phyloP scores from a whole-genome alignment of 495 filamentous ascomycete species.

The Cercophora samala region DNA sequence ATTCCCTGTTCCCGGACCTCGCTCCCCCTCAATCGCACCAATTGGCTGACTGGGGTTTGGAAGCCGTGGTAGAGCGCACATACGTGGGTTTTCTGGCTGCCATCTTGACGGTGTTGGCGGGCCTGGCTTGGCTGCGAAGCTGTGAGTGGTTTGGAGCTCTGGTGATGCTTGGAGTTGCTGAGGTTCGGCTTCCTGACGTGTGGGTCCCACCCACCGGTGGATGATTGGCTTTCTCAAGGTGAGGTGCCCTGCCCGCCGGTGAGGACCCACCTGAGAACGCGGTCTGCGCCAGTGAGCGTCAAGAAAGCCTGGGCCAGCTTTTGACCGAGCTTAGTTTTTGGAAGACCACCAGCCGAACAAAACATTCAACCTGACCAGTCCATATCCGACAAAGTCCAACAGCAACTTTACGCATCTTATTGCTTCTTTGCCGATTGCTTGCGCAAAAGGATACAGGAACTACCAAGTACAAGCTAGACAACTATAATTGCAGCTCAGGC shows the following conservation, averaged over 20 bases:
- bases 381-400: conserved; percentile 6
- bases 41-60: conserved; percentile 17
- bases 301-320: not conserved
- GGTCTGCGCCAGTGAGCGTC: not conserved
- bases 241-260: conserved; percentile 4
- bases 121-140: conserved; percentile 26
- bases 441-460: not conserved
- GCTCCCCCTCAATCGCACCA: conserved; percentile 14
- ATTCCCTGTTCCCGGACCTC: conserved; percentile 21
- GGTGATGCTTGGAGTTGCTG: conserved; percentile 21
- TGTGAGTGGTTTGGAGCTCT: conserved; percentile 33
- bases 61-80: conserved; percentile 22
- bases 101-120: conserved; percentile 43
- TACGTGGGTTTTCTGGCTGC: conserved; percentile 49
- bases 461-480: not conserved
- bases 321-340: conserved; percentile 11
- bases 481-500: not conserved
- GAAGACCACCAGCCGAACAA: not conserved
- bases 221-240: conserved; percentile 27
- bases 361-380: not conserved
- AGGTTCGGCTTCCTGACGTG: conserved; percentile 30
- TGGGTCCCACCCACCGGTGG: conserved; percentile 16
- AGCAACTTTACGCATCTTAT: not conserved
- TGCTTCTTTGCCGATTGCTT: not conserved
- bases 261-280: not conserved